phyloP scores from a whole-genome alignment of 345 rosid genomes.

The Sonneratia alba region DNA sequence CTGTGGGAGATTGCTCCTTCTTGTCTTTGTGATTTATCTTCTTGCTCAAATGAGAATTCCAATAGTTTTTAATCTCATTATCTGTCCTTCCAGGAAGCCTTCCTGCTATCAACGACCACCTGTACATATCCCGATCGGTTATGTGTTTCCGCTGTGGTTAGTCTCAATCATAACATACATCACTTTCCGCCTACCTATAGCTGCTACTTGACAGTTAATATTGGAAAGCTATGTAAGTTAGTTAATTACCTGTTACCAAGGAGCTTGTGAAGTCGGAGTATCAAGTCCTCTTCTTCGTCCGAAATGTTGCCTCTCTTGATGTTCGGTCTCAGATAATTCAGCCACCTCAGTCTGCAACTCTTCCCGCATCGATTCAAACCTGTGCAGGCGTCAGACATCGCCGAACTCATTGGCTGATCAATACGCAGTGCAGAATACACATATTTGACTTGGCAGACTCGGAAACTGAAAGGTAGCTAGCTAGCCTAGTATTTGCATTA shows the following conservation, averaged over 20 bases:
- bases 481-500: no score
- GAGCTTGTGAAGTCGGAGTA: conserved; percentile 46
- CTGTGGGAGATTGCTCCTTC: conserved; percentile 2
- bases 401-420: background rate
- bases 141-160: no score
- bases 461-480: no score
- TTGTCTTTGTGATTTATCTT: conserved; percentile 26
- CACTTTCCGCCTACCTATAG: no score
- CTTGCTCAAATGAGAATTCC: conserved; percentile 68
- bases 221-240: no score
- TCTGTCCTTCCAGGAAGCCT: conserved; percentile 66
- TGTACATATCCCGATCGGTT: conserved; percentile 2
- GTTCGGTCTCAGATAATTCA: conserved; percentile 53
- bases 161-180: no score
- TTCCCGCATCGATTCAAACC: conserved; percentile 48
- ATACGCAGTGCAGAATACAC: no score
- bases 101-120: conserved; percentile 66
- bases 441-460: no score
- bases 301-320: conserved; percentile 61
- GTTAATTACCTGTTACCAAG: conserved; percentile 30
- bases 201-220: no score
- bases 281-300: conserved; percentile 46
- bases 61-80: conserved; percentile 59
- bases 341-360: conserved; percentile 61
- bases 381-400: background rate